Base-by-base conservation (phyloP, 163 green algal species). In the Coccomyxa subellipsoidea region DNA sequence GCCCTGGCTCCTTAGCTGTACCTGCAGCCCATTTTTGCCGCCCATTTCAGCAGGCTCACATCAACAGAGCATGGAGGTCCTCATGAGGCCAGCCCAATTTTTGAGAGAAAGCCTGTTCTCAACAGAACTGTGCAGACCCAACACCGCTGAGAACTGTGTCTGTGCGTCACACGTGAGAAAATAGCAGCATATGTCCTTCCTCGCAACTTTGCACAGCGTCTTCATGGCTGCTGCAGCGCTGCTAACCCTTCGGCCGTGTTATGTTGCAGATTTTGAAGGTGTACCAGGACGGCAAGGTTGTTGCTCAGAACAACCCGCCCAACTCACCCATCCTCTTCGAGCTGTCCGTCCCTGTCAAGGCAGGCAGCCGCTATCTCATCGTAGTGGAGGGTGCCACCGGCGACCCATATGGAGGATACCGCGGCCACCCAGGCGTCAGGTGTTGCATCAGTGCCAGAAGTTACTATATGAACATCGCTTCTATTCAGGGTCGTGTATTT, bases 341-440 rank as follows among this genome's bases (percentile, higher is more conserved):
- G 25, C 23, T 81, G 32, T 53, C n/a, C 40, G 6, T 81, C 35
- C 77, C 77, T 34, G 31, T 81, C 47, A 39, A 40, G 32, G 77
- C n/a, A 31, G 77, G 77, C 32, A 39, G 27, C 5, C 31, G 32
- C 47, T 72, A 75, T 47, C n/a, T 75, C 6, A 29, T 81, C 1
- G 77, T 73, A 7, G 31, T 75, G 27, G 34, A 72, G 7, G 77
- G 40, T 47, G 25, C n/a, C 53, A 35, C 34, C 6, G 77, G 77
- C 40, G 31, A 54, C 8, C 77, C 77, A n/a, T 81, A 81, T 39
- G 77, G 77, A 35, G 47, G 47, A 39, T 81, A 81, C 77, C 77
- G 77, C 34, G 77, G 40, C 47, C 39, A 75, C 0, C 77, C 77
- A n/a, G 77, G 77, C 32, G 37, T 81, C 12, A 72, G 77, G 77